Evolutionary conservation across 192 early-diverging fungal genomes (phyloP).

Genomic region (Backusella australiensis): DNA sequence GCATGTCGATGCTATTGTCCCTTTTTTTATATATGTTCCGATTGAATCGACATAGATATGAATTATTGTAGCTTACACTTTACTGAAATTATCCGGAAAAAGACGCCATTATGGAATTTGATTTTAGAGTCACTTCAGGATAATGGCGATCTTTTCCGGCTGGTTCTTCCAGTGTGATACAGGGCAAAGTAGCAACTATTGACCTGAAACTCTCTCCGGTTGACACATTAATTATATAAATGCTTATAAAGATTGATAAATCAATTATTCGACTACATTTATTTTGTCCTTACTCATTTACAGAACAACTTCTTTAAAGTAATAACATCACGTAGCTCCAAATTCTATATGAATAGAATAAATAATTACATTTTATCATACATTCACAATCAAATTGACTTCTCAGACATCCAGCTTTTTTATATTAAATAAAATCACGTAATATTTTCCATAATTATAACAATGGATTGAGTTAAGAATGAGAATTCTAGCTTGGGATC

Average conservation of each 20-base stretch:
- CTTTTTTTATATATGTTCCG: not conserved
- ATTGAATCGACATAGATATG: not conserved
- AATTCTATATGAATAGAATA: not conserved
- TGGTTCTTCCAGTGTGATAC: not conserved
- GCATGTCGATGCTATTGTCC: not conserved
- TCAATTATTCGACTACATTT: not conserved
- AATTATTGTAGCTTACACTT: not conserved
- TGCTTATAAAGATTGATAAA: not conserved
- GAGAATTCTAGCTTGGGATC: not conserved
- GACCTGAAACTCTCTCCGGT: not conserved
- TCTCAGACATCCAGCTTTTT: not conserved
- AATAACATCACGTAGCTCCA: not conserved
- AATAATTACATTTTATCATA: not conserved
- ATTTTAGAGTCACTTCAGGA: not conserved
- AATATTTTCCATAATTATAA: not conserved
- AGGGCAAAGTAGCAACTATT: not conserved
- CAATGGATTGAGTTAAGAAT: not conserved
- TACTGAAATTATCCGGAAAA: not conserved
- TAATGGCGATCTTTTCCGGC: not conserved
- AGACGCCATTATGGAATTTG: not conserved
- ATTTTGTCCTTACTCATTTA: not conserved
- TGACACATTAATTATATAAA: not conserved
- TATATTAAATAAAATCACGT: not conserved
- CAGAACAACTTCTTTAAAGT: not conserved
- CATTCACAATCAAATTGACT: not conserved